Percentiles rank a stretch among this genome's conserved stretches.
These are phyloP conservation scores for Cercospora citrullina DNA, from an alignment of 2,329 filamentous ascomycete species.

Conservation along the genomic window DNA sequence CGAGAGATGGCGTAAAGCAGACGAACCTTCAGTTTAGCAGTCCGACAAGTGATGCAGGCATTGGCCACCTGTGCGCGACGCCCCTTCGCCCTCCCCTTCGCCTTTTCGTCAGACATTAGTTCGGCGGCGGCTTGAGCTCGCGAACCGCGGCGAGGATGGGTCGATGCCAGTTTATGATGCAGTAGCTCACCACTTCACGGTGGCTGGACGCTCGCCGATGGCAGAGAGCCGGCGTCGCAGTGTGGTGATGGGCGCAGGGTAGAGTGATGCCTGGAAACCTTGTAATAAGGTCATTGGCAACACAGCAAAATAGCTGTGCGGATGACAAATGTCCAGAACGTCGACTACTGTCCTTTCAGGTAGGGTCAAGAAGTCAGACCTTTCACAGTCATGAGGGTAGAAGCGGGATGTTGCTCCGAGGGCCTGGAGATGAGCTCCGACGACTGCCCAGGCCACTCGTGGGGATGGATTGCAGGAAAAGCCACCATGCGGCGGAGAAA, in stretches of 20 bases:
- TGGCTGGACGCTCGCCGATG: neutral
- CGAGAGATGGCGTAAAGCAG: neutral
- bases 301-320: neutral
- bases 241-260: neutral
- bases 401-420: slow-evolving; percentile 2
- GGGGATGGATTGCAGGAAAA: neutral
- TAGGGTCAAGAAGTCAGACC: neutral
- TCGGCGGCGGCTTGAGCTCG: neutral
- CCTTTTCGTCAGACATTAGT: neutral
- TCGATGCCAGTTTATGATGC: neutral
- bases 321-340: neutral
- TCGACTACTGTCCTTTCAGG: neutral
- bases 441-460: neutral
- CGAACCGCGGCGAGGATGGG: neutral
- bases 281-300: neutral
- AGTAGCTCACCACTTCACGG: neutral
- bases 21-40: slow-evolving; percentile 19
- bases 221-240: neutral
- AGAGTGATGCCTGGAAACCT: neutral
- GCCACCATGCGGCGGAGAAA: slow-evolving; percentile 2
- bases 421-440: neutral
- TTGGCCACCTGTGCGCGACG: slow-evolving; percentile 17
- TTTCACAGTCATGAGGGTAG: neutral
- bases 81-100: slow-evolving; percentile 1
- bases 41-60: slow-evolving; percentile 16